Evolutionary conservation across 2,329 filamentous ascomycete species (phyloP), one percentile per base, ranked within the genome.

Genomic region (Beauveria sp.): DNA sequence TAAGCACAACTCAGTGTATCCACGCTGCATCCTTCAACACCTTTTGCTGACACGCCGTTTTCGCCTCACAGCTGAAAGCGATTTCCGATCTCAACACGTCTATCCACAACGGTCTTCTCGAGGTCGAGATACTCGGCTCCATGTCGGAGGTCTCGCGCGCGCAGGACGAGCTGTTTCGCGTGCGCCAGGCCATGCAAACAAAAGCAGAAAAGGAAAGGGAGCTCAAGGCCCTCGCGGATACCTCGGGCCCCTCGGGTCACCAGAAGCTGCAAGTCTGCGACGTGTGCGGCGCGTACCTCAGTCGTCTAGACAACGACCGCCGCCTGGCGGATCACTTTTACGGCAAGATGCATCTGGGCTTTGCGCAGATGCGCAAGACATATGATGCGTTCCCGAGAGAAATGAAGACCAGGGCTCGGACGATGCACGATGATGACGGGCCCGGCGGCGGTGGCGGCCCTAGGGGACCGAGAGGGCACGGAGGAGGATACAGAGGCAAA

Each of bases 221-320:
- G 71, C 82, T 99, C 63, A 96, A 96, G 74, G 87, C 89, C 3
- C 82, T 99, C 26, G 90, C 89, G 60, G 95, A 99, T 75, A 98
- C 93, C 0, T 91, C 88, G 28, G 95, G 95, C 0, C 95, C 95
- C 0, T 92, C 87, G 0, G 95, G 95, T 20, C 95, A 99, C 75
- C 95, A 99, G 79, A 99, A 99, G 74, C 81, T 99, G 46, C 95
- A 99, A 74, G 95, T 99, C 52, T 99, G 95, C 81, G 95, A 99
- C 75, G 95, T 98, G 1, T 99, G 95, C 74, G 95, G 95, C 65
- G 95, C 95, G 6, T 99, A 98, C 73, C 82, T 99, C 43, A 92
- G 87, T 65, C 80, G 95, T 24, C 82, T 99, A 38, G 95, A 99
- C 72, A 99, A 99, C 71, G 95, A 99, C 73, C 85, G 95, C 42